Evolutionary conservation across 2,329 filamentous ascomycete species (phyloP).

Genomic region (Sphaerulina musiva): DNA sequence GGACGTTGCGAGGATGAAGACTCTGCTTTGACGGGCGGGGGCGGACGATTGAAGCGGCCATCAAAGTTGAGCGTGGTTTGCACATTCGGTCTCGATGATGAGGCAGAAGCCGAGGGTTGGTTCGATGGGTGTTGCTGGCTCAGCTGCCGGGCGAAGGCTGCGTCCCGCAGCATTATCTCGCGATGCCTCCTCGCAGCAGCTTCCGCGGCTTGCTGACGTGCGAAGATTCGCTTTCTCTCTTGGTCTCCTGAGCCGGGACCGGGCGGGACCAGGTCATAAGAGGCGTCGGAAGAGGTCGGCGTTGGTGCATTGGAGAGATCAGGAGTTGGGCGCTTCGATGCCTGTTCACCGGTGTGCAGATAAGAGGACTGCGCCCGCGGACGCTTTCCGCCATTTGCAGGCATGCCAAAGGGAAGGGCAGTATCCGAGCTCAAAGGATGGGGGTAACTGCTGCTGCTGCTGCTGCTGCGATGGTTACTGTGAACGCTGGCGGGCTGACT

Average conservation of each 20-base stretch:
- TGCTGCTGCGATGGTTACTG: constrained; percentile 2
- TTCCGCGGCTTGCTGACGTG: constrained; percentile 15
- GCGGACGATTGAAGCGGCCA: constrained; percentile 25
- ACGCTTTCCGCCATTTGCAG: constrained; percentile 20
- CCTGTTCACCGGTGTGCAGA: constrained; percentile 19
- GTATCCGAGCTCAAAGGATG: background rate
- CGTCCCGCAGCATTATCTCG: constrained; percentile 23
- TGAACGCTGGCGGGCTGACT: constrained; percentile 17
- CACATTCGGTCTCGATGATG: constrained; percentile 23
- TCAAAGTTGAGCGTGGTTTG: constrained; percentile 30
- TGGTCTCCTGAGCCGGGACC: background rate
- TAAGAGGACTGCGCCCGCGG: constrained; percentile 13
- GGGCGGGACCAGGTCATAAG: constrained; percentile 20
- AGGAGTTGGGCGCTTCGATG: constrained; percentile 28
- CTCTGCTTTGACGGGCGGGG: constrained; percentile 15
- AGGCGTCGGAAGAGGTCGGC: constrained; percentile 24
- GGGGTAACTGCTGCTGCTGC: background rate
- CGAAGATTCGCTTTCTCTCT: constrained; percentile 8
- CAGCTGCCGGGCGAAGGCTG: constrained; percentile 25
- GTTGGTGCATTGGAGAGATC: constrained; percentile 25
- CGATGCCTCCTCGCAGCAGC: constrained; percentile 11
- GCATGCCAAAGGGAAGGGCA: background rate
- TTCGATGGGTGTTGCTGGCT: constrained; percentile 17
- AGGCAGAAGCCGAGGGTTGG: constrained; percentile 10
- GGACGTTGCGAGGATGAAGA: constrained; percentile 9